A percentile compares a stretch with the other conserved stretches of the same genome.
Conservation (phyloP, 2,329 filamentous ascomycete species). For the Aphanoascus verrucosus region DNA sequence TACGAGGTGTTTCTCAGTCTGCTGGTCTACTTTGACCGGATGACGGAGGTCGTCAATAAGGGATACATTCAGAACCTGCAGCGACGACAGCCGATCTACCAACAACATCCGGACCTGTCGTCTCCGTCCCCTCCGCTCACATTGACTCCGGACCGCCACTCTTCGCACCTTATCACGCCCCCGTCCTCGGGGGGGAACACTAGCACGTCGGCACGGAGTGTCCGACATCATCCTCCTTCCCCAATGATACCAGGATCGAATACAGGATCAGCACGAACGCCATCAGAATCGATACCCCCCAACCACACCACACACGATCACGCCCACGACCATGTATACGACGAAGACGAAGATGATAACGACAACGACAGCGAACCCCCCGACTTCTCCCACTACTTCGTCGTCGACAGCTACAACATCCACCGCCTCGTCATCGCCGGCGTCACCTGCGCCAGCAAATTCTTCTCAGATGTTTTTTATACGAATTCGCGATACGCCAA, state of each 20-base stretch:
- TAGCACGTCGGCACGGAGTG: background rate
- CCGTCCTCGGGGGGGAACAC: slow-evolving; percentile 15
- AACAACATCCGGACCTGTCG: slow-evolving; percentile 16
- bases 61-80: slow-evolving; percentile 27
- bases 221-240: background rate
- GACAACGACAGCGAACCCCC: slow-evolving; percentile 20
- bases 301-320: slow-evolving; percentile 3
- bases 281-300: background rate
- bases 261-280: background rate
- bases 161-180: slow-evolving; percentile 17
- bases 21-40: slow-evolving; percentile 94
- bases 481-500: slow-evolving; percentile 99
- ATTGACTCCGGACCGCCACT: slow-evolving; percentile 16
- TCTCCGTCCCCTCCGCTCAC: slow-evolving; percentile 18
- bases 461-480: slow-evolving; percentile 98
- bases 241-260: background rate
- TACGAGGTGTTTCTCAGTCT: slow-evolving; percentile 96
- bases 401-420: slow-evolving; percentile 98
- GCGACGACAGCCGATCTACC: slow-evolving; percentile 17
- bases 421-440: slow-evolving; percentile 92
- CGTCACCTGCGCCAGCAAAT: slow-evolving; percentile 97
- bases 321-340: background rate
- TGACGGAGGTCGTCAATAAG: slow-evolving; percentile 92
- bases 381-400: slow-evolving; percentile 62
- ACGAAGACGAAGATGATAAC: no score